These are phyloP conservation scores for Hanseniaspora nectarophila DNA, from an alignment of 805 yeast species.

Conservation along the genomic window DNA sequence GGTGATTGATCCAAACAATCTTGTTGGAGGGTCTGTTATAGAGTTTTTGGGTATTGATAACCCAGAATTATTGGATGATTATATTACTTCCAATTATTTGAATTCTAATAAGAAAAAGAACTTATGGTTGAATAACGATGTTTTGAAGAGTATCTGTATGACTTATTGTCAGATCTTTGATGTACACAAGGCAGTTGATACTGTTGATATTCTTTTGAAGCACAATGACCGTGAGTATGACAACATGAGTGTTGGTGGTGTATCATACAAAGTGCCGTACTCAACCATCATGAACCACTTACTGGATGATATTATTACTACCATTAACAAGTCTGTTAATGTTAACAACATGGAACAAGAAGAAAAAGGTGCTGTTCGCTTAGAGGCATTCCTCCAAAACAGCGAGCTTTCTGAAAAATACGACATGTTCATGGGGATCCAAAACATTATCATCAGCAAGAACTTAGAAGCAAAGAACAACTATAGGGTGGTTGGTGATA, in stretches of 20 bases:
- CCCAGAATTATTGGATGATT: slow-evolving; percentile 4
- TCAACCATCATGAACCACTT: slow-evolving; percentile 5
- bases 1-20: slow-evolving; percentile 1
- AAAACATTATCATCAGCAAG: background rate
- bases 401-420: background rate
- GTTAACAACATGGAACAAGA: background rate
- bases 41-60: slow-evolving; percentile 3
- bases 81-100: background rate
- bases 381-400: background rate
- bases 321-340: background rate
- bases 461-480: background rate
- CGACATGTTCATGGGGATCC: background rate
- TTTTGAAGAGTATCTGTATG: slow-evolving; percentile 6
- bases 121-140: slow-evolving; percentile 2
- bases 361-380: background rate
- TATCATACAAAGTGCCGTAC: slow-evolving; percentile 11
- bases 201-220: background rate
- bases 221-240: background rate
- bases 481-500: background rate
- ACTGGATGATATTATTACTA: background rate
- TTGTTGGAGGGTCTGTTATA: slow-evolving; percentile 4
- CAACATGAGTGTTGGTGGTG: background rate
- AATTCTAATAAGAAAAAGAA: background rate
- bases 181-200: slow-evolving; percentile 6
- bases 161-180: slow-evolving; percentile 3